These are phyloP conservation scores for Populus hybrid DNA, from an alignment of 441 rosid genomes.

Conservation along the genomic window DNA sequence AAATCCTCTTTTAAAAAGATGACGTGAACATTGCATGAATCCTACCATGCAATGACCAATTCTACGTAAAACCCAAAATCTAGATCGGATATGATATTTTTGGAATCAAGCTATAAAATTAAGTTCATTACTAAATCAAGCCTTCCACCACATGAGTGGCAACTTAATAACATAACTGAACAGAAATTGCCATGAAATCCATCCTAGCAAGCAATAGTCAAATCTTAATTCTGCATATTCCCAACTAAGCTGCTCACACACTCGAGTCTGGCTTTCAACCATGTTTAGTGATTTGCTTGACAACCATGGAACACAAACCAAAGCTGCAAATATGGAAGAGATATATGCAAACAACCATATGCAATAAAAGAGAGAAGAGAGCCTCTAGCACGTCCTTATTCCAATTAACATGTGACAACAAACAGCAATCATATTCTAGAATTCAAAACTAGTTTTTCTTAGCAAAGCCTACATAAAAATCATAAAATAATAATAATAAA, in stretches of 20 bases:
- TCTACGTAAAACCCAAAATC: not conserved
- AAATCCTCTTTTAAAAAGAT: not conserved
- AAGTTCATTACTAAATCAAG: not conserved
- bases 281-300: not conserved
- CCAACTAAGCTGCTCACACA: not conserved
- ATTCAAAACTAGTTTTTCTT: not conserved
- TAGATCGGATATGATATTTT: not conserved
- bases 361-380: not conserved
- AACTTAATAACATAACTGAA: not conserved
- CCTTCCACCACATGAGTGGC: not conserved
- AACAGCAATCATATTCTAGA: not conserved
- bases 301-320: not conserved
- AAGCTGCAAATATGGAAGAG: not conserved
- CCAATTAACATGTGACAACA: not conserved
- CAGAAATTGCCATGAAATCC: not conserved
- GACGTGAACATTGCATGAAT: not conserved
- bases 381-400: not conserved
- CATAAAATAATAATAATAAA: not conserved
- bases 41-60: not conserved
- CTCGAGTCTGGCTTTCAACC: not conserved
- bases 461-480: not conserved
- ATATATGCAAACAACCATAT: constrained; percentile 3
- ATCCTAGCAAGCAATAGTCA: not conserved
- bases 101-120: not conserved
- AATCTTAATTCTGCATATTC: constrained; percentile 3